Evolutionary conservation across 306 rosid species (phyloP), one percentile per base, ranked within the genome.

Genomic region (Hylodesmum podocarpum): DNA sequence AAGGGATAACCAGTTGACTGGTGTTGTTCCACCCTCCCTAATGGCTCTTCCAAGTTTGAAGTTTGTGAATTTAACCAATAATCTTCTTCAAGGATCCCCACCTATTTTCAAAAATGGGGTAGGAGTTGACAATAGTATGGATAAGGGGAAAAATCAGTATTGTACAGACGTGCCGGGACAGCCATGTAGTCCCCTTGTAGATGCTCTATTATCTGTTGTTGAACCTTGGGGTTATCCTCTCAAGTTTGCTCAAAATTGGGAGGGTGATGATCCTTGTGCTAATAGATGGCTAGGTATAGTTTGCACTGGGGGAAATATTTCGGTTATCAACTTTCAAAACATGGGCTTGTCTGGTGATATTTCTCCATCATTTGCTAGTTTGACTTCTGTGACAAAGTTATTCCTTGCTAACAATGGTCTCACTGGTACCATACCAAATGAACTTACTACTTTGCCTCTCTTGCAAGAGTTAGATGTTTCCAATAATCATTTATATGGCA

Each of bases 1-100:
- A 68, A 86, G 96, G 82, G 93, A 91, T 55, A 92, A 92, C 51
- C 84, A 83, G 19, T 57, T 94, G 28, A 90, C 96, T 2, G 99
- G 97, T 25, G 79, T 90, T 80, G 89, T 95, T 83, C 97, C 99
- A 0, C 41, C 83, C 0, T 89, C 99, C 10, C 44, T 95, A 36
- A 3, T 14, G 51, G 50, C 31, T 63, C 86, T 89, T 68, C 78
- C 64, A 6, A 72, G 80, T 3, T 71, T 90, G 3, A 6, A 10
- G 2, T 34, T 59, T 19, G 93, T 95, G 37, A 95, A 80, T 41
- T 84, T 95, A 33, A 84, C 92, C 8, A 92, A 92, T 49, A 95
- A 95, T 73, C 3, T 64, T 77, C 86, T 95, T 65, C 97, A 95
- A 85, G 99, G 99, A 11, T 80, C 94, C 1, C 47, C 76, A 70